Conservation (phyloP, 2,329 filamentous ascomycete species). For the Aspergillus cejpii region DNA sequence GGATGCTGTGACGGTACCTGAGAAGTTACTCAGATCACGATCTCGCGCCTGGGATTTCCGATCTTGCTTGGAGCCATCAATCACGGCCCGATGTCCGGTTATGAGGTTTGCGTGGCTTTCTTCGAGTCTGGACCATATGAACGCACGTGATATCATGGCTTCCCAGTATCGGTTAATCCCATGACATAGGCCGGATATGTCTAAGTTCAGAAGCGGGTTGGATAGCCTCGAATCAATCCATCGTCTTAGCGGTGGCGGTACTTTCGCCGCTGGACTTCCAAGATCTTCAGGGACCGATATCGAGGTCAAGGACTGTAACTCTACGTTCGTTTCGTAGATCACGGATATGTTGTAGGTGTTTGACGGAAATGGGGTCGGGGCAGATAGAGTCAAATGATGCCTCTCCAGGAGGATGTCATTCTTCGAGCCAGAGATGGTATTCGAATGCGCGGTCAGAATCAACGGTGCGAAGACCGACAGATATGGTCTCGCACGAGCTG, state of each 20-base stretch:
- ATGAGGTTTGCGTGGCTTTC: constrained; percentile 18
- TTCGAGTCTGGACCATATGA: constrained; percentile 33
- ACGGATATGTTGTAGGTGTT: constrained; percentile 30
- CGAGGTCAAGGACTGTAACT: constrained; percentile 31
- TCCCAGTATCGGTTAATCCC: constrained; percentile 41
- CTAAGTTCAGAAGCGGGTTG: constrained; percentile 32
- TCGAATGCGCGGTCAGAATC: constrained; percentile 41
- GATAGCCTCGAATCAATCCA: constrained; percentile 34
- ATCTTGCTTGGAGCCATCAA: neutral
- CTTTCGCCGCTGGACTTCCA: constrained; percentile 16
- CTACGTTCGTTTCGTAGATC: constrained; percentile 31
- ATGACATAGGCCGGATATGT: constrained; percentile 39
- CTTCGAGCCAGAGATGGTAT: constrained; percentile 17
- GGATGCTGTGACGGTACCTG: constrained; percentile 16
- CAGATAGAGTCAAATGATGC: constrained; percentile 32
- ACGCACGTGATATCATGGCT: constrained; percentile 32
- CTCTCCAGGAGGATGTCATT: constrained; percentile 24
- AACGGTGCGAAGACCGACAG: constrained; percentile 66
- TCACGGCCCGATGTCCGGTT: constrained; percentile 1
- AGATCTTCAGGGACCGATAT: constrained; percentile 22
- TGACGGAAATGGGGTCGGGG: constrained; percentile 33
- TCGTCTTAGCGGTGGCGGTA: constrained; percentile 26
- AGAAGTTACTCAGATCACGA: constrained; percentile 1
- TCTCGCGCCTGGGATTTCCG: neutral
- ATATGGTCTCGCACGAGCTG: constrained; percentile 57